These are phyloP conservation scores for Boletus nobilissimus DNA, from an alignment of 1,284 basidiomycete species.

Conservation along the genomic window DNA sequence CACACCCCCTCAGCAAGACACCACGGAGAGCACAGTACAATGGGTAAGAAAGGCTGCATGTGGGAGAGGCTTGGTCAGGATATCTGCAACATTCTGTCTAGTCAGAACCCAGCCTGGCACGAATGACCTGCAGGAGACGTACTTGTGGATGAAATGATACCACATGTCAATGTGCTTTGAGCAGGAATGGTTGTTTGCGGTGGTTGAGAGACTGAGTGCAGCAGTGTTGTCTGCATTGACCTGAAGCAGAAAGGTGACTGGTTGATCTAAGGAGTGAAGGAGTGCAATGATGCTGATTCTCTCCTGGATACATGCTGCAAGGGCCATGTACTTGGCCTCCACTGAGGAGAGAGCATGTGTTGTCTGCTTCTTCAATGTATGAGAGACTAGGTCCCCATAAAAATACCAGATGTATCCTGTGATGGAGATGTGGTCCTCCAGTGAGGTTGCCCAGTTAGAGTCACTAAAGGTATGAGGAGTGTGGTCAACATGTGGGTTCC, in stretches of 20 bases:
- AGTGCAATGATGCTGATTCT: neutral
- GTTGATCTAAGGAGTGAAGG: neutral
- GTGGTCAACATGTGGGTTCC: neutral
- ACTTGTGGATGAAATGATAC: neutral
- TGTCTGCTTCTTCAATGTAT: neutral
- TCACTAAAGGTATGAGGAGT: neutral
- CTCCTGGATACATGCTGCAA: neutral
- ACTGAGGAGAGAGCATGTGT: neutral
- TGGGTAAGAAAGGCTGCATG: neutral
- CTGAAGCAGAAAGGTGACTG: accelerated
- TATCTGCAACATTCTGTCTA: neutral
- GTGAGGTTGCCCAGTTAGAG: neutral
- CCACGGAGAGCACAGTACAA: neutral
- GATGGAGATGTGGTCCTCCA: neutral
- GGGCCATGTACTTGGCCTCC: neutral
- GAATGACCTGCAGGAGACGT: neutral
- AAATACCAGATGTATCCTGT: neutral
- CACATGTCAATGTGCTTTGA: neutral
- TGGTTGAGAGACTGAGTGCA: neutral
- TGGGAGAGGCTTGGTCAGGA: neutral
- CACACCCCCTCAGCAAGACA: constrained; percentile 1
- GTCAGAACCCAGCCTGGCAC: neutral
- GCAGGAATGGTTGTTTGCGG: neutral
- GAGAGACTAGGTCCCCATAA: neutral
- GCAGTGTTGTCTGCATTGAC: neutral